A percentile compares a stretch with the other conserved stretches of the same genome.
Evolutionary conservation across 164 flowering plant genomes (phyloP).

Genomic region (Brasenia schreberi): DNA sequence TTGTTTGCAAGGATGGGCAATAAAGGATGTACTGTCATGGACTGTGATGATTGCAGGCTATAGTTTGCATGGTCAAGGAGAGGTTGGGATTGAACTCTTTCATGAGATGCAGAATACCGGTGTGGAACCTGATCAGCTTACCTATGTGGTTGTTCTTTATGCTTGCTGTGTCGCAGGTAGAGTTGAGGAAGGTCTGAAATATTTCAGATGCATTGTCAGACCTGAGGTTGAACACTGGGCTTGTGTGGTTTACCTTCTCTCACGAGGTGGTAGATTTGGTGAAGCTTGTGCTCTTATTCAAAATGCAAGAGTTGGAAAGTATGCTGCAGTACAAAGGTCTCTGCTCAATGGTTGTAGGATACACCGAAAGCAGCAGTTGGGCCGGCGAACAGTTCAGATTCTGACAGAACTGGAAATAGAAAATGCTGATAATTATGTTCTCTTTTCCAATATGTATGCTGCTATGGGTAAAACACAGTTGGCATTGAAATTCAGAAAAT

Average conservation of each 20-base stretch:
- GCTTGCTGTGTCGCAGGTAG: conserved; percentile 40
- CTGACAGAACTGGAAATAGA: conserved; percentile 51
- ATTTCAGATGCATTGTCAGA: conserved; percentile 29
- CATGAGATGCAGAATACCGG: conserved; percentile 18
- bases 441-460: conserved; percentile 48
- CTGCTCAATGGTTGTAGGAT: conserved; percentile 52
- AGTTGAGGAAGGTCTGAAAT: conserved; percentile 41
- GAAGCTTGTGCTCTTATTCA: conserved; percentile 42
- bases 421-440: conserved; percentile 47
- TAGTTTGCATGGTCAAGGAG: conserved; percentile 60
- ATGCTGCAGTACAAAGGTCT: conserved; percentile 34
- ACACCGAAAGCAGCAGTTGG: conserved; percentile 20
- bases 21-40: conserved; percentile 54
- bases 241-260: conserved; percentile 42
- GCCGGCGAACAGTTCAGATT: conserved; percentile 31
- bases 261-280: conserved; percentile 34
- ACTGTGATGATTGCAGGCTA: conserved; percentile 53
- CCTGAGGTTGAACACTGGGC: conserved; percentile 33
- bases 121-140: conserved; percentile 20
- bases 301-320: conserved; percentile 15
- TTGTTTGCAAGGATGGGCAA: conserved; percentile 29
- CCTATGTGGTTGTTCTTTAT: conserved; percentile 37
- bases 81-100: conserved; percentile 34
- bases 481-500: conserved; percentile 22
- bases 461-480: conserved; percentile 26